Conservation (phyloP, 2,329 filamentous ascomycete genomes). For the Venturia asperata region DNA sequence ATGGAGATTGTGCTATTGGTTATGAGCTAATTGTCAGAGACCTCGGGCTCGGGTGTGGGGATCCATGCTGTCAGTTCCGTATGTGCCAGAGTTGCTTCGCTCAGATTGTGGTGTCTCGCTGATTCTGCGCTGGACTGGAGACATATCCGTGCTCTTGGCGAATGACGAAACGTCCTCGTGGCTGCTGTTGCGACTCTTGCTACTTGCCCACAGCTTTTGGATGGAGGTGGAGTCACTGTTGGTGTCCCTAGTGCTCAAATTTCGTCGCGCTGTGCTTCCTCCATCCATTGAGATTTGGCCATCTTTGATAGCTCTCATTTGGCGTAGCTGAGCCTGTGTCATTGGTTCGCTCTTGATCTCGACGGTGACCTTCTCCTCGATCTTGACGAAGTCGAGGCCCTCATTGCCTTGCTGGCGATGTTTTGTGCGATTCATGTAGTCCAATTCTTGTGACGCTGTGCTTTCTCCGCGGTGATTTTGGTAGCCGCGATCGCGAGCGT, state of each 20-base stretch:
- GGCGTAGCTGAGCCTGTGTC: slow-evolving; percentile 10
- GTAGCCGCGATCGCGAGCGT: slow-evolving; percentile 24
- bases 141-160: not conserved
- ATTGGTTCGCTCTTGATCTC: slow-evolving; percentile 25
- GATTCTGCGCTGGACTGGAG: not conserved
- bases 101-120: not conserved
- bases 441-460: not conserved
- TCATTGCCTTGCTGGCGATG: not conserved
- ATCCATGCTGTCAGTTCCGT: slow-evolving; percentile 13
- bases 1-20: not conserved
- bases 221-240: not conserved
- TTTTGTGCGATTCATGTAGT: not conserved
- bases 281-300: not conserved
- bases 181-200: not conserved
- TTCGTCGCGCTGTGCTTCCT: not conserved
- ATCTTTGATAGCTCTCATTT: not conserved
- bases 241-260: not conserved
- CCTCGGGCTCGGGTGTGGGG: slow-evolving; percentile 13
- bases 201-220: not conserved
- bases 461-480: not conserved
- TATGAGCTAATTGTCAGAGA: not conserved
- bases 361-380: slow-evolving; percentile 40
- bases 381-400: not conserved
- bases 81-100: not conserved
- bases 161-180: not conserved